These are phyloP conservation scores for Termitomyces sp. DNA, from an alignment of 768 basidiomycete species.

Conservation along the genomic window DNA sequence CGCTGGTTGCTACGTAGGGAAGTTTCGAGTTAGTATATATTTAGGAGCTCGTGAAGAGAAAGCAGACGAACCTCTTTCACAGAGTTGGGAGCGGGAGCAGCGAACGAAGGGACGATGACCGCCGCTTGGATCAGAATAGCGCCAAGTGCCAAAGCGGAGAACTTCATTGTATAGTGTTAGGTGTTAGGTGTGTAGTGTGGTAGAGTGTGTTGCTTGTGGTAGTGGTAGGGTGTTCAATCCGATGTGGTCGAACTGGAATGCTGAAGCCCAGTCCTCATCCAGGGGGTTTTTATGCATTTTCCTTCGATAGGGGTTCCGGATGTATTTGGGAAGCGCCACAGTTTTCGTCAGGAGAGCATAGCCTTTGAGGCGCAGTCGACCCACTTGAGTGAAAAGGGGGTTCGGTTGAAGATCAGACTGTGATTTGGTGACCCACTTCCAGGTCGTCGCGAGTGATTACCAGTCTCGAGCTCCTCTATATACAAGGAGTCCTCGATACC, in stretches of 20 bases:
- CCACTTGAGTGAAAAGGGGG: not conserved
- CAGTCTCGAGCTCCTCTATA: no score
- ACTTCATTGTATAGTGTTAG: not conserved
- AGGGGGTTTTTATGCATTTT: not conserved
- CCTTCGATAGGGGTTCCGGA: not conserved
- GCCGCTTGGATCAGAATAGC: not conserved
- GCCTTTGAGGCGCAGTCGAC: not conserved
- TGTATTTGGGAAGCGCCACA: constrained; percentile 2
- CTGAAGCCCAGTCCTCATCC: not conserved
- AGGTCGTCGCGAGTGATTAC: no score
- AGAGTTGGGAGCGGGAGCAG: not conserved
- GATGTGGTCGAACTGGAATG: no score
- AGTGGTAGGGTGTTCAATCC: not conserved
- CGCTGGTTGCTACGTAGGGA: no score
- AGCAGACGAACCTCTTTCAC: not conserved
- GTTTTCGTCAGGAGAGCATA: not conserved
- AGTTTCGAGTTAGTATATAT: no score
- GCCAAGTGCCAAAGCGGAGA: not conserved
- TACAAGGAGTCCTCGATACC: no score
- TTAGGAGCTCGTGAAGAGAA: no score
- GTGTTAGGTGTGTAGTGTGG: no score
- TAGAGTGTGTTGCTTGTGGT: no score
- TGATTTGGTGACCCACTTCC: no score
- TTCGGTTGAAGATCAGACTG: no score
- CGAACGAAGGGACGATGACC: not conserved